Conservation (phyloP, 202 grass and related monocot genomes). For the Zizania palustris region DNA sequence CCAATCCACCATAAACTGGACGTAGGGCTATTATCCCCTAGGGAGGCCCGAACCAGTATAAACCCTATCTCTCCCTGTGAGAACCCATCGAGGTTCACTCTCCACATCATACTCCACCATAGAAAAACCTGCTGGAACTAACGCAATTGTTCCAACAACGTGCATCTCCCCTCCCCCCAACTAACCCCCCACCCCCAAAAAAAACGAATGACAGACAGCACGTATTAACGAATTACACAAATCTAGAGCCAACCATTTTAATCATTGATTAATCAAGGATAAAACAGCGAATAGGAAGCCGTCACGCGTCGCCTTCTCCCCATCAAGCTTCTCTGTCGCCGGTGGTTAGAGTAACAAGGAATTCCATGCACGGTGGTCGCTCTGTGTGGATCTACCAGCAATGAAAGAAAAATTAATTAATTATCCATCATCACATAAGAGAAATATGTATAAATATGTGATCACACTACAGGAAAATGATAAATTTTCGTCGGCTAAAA, state of each 20-base stretch:
- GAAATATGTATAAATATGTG: not conserved
- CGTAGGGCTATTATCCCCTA: too few relatives aligned
- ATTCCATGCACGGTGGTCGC: not conserved
- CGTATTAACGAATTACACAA: conserved; percentile 26
- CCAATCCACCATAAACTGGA: too few relatives aligned
- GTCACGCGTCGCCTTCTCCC: conserved; percentile 20
- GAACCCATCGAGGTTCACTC: too few relatives aligned
- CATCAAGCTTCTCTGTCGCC: conserved; percentile 7
- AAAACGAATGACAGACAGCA: conserved; percentile 25
- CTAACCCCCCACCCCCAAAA: too few relatives aligned
- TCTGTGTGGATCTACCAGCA: conserved; percentile 1
- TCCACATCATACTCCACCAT: too few relatives aligned
- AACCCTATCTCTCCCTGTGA: too few relatives aligned
- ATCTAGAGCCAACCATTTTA: conserved; percentile 18
- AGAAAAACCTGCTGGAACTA: too few relatives aligned
- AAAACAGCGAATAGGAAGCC: not conserved
- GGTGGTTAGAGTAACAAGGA: conserved; percentile 13
- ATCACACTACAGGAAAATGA: too few relatives aligned
- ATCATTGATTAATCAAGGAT: conserved; percentile 2
- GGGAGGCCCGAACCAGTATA: too few relatives aligned
- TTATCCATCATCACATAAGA: not conserved
- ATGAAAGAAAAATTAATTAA: not conserved
- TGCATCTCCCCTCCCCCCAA: too few relatives aligned
- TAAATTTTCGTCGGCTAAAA: too few relatives aligned
- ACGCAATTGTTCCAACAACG: too few relatives aligned